Conservation (phyloP, 1,284 basidiomycete species). For the Ceratobasidium papillatum region DNA sequence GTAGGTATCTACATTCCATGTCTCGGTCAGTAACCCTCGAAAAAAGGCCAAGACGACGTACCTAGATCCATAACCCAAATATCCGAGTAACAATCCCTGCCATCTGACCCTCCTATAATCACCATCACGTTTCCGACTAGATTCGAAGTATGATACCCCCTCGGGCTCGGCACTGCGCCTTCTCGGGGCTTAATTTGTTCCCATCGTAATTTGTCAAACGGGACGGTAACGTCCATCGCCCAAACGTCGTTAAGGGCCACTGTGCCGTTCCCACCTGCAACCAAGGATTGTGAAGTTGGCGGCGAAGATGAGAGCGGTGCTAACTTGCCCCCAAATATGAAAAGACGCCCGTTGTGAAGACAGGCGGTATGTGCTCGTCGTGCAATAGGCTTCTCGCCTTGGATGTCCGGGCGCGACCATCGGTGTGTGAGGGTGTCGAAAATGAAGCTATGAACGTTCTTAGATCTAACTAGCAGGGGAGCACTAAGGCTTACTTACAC, state of each 20-base stretch:
- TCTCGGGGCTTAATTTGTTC: slow-evolving; percentile 61
- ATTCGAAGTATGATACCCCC: slow-evolving; percentile 92
- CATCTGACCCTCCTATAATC: slow-evolving; percentile 82
- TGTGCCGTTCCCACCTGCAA: slow-evolving; percentile 74
- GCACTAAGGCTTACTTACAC: slow-evolving; percentile 48
- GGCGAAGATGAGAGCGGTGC: not conserved
- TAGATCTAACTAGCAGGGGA: slow-evolving; percentile 46
- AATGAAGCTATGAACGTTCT: slow-evolving; percentile 44
- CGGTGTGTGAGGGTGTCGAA: slow-evolving; percentile 42
- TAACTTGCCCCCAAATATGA: slow-evolving; percentile 80
- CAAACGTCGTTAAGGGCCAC: slow-evolving; percentile 90
- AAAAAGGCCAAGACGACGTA: slow-evolving; percentile 54
- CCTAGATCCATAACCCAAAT: slow-evolving; percentile 88
- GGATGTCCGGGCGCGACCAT: slow-evolving; percentile 38
- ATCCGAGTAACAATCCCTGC: slow-evolving; percentile 82
- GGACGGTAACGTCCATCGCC: slow-evolving; percentile 75
- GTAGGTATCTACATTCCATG: slow-evolving; percentile 63
- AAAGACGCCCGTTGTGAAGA: slow-evolving; percentile 74
- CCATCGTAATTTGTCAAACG: slow-evolving; percentile 68
- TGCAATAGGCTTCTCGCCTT: slow-evolving; percentile 62
- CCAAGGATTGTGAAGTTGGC: too few relatives aligned
- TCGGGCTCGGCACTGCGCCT: slow-evolving; percentile 60
- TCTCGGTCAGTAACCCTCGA: not conserved
- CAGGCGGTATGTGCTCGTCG: slow-evolving; percentile 90
- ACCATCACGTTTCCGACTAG: slow-evolving; percentile 86